These are phyloP conservation scores for Rhododendron ferrugineum DNA, from an alignment of 148 eudicot species.

Conservation along the genomic window DNA sequence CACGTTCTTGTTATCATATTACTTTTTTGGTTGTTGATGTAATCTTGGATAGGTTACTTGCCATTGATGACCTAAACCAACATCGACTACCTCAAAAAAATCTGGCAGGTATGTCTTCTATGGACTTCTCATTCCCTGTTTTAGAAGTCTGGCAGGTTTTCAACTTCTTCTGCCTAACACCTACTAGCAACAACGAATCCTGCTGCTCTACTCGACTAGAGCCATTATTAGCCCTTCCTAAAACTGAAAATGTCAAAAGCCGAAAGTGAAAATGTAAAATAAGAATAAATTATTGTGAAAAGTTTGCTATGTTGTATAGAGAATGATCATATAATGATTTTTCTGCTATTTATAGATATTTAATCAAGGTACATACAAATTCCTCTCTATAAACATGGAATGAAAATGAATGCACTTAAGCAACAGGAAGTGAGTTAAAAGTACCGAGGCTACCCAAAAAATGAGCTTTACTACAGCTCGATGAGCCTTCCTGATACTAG, in stretches of 20 bases:
- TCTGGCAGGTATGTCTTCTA: too few species aligned
- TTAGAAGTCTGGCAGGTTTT: background rate
- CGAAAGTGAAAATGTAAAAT: background rate
- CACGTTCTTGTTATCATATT: too few species aligned
- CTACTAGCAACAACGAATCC: background rate
- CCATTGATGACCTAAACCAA: too few species aligned
- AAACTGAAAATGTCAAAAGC: background rate
- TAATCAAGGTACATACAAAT: background rate
- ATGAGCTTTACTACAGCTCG: background rate
- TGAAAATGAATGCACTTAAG: background rate
- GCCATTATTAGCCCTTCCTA: background rate
- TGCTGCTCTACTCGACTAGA: background rate
- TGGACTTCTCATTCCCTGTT: background rate
- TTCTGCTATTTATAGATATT: background rate
- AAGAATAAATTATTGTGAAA: background rate
- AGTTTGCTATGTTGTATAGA: background rate
- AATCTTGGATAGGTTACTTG: too few species aligned
- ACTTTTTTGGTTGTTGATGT: too few species aligned
- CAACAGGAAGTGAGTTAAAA: background rate
- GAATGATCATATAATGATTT: background rate
- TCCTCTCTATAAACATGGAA: background rate
- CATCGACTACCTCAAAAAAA: too few species aligned
- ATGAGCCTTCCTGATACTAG: background rate
- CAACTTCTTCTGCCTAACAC: background rate
- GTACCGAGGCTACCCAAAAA: background rate